Percentiles rank a stretch among this genome's conserved stretches.
phyloP scores from a whole-genome alignment of 2,329 filamentous ascomycete genomes.

The Phialophora verrucosa region DNA sequence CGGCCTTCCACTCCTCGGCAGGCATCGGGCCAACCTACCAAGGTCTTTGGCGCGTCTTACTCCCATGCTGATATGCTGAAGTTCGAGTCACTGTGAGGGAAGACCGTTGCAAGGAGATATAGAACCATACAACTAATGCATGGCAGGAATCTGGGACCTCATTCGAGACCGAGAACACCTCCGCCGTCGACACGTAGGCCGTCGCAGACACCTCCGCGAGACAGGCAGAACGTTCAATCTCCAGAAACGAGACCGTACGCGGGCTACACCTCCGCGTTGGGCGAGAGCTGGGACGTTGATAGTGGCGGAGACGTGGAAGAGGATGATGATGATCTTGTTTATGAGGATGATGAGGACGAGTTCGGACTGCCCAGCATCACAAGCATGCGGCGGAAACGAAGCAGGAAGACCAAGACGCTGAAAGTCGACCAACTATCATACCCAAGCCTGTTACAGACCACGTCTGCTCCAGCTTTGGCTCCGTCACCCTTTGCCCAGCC shows the following conservation, averaged over 20 bases:
- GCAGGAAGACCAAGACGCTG: constrained; percentile 47
- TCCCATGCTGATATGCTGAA: constrained; percentile 95
- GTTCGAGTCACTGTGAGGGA: constrained; percentile 75
- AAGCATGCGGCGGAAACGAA: constrained; percentile 79
- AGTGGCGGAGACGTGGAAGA: constrained; percentile 72
- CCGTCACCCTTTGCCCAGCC: constrained; percentile 24
- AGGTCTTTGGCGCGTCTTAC: constrained; percentile 92
- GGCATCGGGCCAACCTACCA: constrained; percentile 63
- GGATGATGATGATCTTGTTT: constrained; percentile 70
- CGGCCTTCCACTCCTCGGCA: constrained; percentile 61
- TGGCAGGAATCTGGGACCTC: constrained; percentile 32
- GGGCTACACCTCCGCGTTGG: constrained; percentile 69
- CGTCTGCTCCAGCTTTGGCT: constrained; percentile 31
- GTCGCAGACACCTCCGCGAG: constrained; percentile 29
- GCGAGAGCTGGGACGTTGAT: constrained; percentile 73
- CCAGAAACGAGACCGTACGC: constrained; percentile 35
- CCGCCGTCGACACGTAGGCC: constrained; percentile 33
- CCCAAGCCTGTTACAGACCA: constrained; percentile 30
- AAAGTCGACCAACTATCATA: constrained; percentile 28
- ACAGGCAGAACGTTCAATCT: constrained; percentile 34
- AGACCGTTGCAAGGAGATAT: constrained; percentile 37
- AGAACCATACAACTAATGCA: neutral
- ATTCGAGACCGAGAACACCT: constrained; percentile 44
- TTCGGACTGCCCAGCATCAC: constrained; percentile 93
- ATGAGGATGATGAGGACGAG: constrained; percentile 89